Evolutionary conservation across 2,329 filamentous ascomycete species (phyloP).

Genomic region (Pseudodiploospora longispora): DNA sequence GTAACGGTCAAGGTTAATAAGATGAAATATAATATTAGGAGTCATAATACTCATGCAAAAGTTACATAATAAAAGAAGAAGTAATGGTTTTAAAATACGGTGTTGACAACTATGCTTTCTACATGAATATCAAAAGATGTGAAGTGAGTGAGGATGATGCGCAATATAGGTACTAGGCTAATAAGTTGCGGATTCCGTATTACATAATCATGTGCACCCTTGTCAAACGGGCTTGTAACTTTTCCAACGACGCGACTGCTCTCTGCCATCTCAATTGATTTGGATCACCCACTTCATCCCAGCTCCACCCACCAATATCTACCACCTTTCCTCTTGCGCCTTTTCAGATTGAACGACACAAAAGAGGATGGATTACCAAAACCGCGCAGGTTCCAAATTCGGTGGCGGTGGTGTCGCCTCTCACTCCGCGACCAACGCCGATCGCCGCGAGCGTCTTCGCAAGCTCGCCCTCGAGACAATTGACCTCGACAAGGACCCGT

Average conservation of each 20-base stretch:
- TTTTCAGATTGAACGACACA: neutral
- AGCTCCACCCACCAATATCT: neutral
- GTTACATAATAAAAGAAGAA: no score
- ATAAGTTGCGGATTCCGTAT: no score
- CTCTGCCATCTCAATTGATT: neutral
- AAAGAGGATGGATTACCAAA: constrained; percentile 62
- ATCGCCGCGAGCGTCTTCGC: constrained; percentile 91
- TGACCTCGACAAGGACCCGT: constrained; percentile 98
- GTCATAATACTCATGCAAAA: no score
- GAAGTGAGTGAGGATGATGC: no score
- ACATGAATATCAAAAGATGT: no score
- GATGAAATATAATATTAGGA: no score
- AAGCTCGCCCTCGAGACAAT: constrained; percentile 98
- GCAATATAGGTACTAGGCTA: no score
- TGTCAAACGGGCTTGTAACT: no score
- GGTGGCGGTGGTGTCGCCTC: constrained; percentile 95
- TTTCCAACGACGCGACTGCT: neutral
- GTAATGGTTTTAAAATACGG: neutral
- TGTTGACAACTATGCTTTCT: neutral
- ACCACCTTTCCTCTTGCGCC: neutral
- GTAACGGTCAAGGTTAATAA: no score
- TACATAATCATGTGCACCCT: no score
- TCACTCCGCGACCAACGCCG: constrained; percentile 85
- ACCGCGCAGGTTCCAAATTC: constrained; percentile 94
- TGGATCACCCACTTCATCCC: neutral